Base-by-base conservation (phyloP, 805 yeast species). In the Wickerhamomyces rabaulensis region DNA sequence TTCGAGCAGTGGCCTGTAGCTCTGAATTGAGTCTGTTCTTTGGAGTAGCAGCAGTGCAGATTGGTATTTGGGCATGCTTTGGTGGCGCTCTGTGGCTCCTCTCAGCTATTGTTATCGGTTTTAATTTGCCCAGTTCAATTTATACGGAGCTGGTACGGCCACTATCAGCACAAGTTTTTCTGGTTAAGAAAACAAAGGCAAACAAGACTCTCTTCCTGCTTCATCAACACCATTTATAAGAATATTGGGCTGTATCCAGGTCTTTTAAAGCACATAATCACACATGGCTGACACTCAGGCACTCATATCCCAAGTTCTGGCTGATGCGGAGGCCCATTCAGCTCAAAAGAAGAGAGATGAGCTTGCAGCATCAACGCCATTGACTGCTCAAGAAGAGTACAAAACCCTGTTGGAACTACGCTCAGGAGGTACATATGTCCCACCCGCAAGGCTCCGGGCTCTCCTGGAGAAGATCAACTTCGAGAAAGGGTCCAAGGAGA, bases 371-470 rank as follows among this genome's bases (percentile, higher is more conserved):
- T 41, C 26, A 8, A 16, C 10, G 23, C 15, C 16, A 16, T 6
- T 39, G 41, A 17, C 40, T 13, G 19, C 66, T 3, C 61, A 57
- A 33, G 65, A 64, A 29, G 73, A 71, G 55, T 64, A 67, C 46
- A 58, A 66, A 27, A 63, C 66, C 39, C 59, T 74, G 13, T 49
- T 66, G 54, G 67, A 46, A 23, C 43, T 74, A 33, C 59, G 68
- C 27, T 63, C 72, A 0, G 72, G 74, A 13, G 82, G 81, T 1
- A 64, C 68, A 22, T 77, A 78, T 53, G 71, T 79, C 1, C 82
- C 84, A 4, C 82, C 82, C 1, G 79, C 78, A 1, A 73, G 68
- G 53, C 65, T 79, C 15, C 64, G 69, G 27, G 74, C 71, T 3
- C 58, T 79, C 9, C 60, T 71, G 46, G 67, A 66, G 15, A 64